phyloP scores from a whole-genome alignment of 345 rosid species.

The Linum tenue region DNA sequence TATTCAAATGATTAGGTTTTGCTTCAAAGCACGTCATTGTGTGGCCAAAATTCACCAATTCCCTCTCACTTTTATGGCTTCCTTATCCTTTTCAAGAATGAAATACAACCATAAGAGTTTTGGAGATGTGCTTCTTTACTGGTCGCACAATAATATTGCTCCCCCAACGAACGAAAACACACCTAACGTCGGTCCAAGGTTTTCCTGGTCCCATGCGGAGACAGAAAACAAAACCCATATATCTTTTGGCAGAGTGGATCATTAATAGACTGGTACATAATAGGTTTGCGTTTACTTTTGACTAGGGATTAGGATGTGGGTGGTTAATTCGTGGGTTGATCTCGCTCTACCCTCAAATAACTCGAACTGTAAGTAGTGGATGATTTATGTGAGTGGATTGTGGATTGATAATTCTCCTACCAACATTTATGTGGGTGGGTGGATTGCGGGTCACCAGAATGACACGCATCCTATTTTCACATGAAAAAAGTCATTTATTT shows the following conservation, averaged over 20 bases:
- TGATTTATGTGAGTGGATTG: too few species aligned
- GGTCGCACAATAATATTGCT: conserved; percentile 2
- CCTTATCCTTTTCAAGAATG: conserved; percentile 21
- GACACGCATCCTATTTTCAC: too few species aligned
- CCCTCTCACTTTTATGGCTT: background rate
- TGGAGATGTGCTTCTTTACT: conserved; percentile 13
- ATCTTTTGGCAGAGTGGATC: background rate
- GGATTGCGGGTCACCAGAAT: too few species aligned
- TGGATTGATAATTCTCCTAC: too few species aligned
- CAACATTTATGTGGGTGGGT: too few species aligned
- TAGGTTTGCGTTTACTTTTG: too few species aligned
- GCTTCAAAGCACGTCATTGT: background rate
- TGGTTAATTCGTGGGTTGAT: too few species aligned
- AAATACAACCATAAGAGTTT: background rate
- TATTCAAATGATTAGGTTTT: background rate
- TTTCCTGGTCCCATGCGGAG: conserved; percentile 4
- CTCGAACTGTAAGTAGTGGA: too few species aligned
- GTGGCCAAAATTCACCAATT: conserved; percentile 19
- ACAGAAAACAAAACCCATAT: conserved; percentile 15
- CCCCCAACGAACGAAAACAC: background rate
- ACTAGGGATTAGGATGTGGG: too few species aligned
- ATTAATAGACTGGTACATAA: too few species aligned
- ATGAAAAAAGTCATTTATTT: too few species aligned
- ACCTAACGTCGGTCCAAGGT: background rate
- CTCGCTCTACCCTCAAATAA: too few species aligned